Base-by-base conservation (phyloP, 768 basidiomycete genomes). In the Mycena indigotica region DNA sequence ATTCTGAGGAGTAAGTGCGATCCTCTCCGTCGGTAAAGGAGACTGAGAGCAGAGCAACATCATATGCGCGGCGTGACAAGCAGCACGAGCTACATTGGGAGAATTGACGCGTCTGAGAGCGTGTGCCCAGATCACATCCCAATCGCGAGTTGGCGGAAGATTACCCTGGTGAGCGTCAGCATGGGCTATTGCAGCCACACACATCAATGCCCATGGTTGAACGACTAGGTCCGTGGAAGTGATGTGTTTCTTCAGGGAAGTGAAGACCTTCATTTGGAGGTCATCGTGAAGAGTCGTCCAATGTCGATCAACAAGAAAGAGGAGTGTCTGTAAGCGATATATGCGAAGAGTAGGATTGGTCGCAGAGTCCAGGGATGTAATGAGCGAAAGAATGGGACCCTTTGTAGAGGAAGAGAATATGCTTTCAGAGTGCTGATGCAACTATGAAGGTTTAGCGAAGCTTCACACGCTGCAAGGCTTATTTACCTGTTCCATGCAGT, bases 181-280 rank as follows among this genome's bases (percentile, higher is more conserved):
- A 62, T 79, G 70, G 2, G 87, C 86, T 32, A 96, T 79, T 6
- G 89, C 84, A 15, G 90, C 88, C 40, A 94, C 75, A 66, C 86
- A 90, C 28, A 96, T 65, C 65, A 96, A 91, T 1, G 87, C 79
- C 95, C 95, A 98, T 2, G 86, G 87, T 65, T 96, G 95, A 1
- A 90, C 73, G 3, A 69, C 66, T 1, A 77, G 66, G 49, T 94
- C 89, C 38, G 90, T 86, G 25, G 80, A 73, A 3, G 85, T 78
- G 28, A 95, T 74, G 32, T 88, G 79, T 46, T 83, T 80, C 12
- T 86, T 66, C 26, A 95, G 79, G 1, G 77, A 71, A 21, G 75
- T 65, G 49, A 87, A 72, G 29, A 94, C 75, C 2, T 82, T 78
- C 44, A 75, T 73, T 61, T 86, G 87, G 35, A 89, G 77, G 3